Conservation (phyloP, 2,329 filamentous ascomycete genomes). For the Hymenoscyphus fraxineus region DNA sequence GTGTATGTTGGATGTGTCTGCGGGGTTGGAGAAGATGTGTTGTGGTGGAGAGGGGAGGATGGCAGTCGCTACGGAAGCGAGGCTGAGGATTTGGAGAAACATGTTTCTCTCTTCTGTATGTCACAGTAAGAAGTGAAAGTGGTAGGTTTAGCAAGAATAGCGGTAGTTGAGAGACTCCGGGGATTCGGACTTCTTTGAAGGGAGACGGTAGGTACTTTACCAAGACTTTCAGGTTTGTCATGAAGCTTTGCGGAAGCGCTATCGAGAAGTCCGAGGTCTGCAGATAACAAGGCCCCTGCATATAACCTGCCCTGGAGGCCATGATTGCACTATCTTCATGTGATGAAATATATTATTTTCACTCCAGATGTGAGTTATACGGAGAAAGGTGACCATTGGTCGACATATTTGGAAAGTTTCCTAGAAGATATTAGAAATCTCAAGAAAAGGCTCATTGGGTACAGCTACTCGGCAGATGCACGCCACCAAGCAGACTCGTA, state of each 20-base stretch:
- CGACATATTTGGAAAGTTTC: not conserved
- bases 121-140: not conserved
- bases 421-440: not conserved
- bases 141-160: not conserved
- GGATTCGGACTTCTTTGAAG: not conserved
- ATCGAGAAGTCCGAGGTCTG: not conserved
- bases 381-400: not conserved
- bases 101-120: not conserved
- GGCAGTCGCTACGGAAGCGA: conserved; percentile 22
- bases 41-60: conserved; percentile 36
- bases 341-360: not conserved
- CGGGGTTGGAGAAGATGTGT: conserved; percentile 36
- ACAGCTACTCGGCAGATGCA: too few relatives aligned
- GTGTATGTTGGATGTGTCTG: conserved; percentile 13
- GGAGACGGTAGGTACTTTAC: not conserved
- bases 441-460: too few relatives aligned
- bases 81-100: not conserved
- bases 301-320: not conserved
- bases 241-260: not conserved
- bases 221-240: not conserved
- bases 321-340: conserved; percentile 1
- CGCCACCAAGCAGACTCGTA: not conserved
- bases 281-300: not conserved
- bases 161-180: not conserved
- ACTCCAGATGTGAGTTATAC: too few relatives aligned